These are phyloP conservation scores for Lathyrus aphaca DNA, from an alignment of 306 rosid genomes.

Conservation along the genomic window DNA sequence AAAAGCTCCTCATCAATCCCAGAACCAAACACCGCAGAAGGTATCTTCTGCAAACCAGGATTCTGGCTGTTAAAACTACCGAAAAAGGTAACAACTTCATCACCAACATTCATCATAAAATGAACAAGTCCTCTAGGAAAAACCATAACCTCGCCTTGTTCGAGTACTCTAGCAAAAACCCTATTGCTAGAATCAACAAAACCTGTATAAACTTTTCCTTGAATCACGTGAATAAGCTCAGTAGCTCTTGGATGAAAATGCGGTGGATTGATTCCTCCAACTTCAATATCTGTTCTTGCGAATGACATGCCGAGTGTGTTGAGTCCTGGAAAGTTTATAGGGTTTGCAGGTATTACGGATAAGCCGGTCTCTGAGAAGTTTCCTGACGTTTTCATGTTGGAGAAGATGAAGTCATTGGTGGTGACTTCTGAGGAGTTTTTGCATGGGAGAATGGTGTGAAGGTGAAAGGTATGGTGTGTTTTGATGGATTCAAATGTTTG, in stretches of 20 bases:
- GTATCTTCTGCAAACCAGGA: slow-evolving; percentile 77
- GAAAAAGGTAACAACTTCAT: slow-evolving; percentile 62
- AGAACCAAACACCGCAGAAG: slow-evolving; percentile 81
- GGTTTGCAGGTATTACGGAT: slow-evolving; percentile 60
- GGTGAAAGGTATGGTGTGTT: slow-evolving; percentile 35
- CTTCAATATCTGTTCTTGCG: slow-evolving; percentile 66
- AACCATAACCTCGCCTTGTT: slow-evolving; percentile 88
- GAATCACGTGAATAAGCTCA: slow-evolving; percentile 66
- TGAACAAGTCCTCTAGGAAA: slow-evolving; percentile 84
- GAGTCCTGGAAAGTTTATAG: slow-evolving; percentile 67
- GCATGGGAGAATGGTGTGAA: slow-evolving; percentile 58
- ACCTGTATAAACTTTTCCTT: slow-evolving; percentile 77
- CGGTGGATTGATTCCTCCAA: slow-evolving; percentile 81
- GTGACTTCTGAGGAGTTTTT: slow-evolving; percentile 73
- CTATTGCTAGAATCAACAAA: slow-evolving; percentile 78
- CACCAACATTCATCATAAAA: slow-evolving; percentile 89
- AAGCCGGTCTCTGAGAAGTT: slow-evolving; percentile 69
- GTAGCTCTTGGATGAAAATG: slow-evolving; percentile 95
- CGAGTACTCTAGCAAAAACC: slow-evolving; percentile 64
- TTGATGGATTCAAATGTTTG: slow-evolving; percentile 47
- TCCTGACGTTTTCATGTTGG: slow-evolving; percentile 55
- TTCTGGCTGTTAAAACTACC: slow-evolving; percentile 93
- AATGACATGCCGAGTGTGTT: slow-evolving; percentile 93
- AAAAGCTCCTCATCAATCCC: slow-evolving; percentile 73
- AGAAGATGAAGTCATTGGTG: slow-evolving; percentile 71